Evolutionary conservation across 1,284 basidiomycete genomes (phyloP), one percentile per base, ranked within the genome.

Genomic region (Ustilago cynodontis): DNA sequence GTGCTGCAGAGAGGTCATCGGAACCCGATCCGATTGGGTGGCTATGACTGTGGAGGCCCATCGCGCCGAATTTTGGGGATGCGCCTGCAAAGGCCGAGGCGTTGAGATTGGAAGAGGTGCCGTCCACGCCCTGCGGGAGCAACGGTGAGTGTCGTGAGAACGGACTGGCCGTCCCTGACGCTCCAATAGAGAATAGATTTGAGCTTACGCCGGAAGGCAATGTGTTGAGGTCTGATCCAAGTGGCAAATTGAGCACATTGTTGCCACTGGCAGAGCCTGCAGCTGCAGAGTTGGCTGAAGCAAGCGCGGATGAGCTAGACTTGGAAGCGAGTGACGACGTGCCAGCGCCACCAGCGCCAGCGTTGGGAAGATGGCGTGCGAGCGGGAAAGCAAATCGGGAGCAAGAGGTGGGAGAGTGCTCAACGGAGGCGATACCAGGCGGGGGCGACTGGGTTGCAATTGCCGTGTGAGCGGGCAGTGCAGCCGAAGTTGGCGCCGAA

Each of bases 321-420:
- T 62, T 66, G 28, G 29, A 49, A 3, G 65, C 28, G 22, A 69
- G 41, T 18, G 63, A 55, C 8, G 66, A 45, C 13, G 41, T 41
- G 14, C 47, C 47, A 5, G 24, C 10, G 28, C 24, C 47, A 49
- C 47, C 47, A n/a, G 37, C 47, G 37, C 43, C 65, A 16, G 64
- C 57, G 0, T 54, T 67, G 2, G 73, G 60, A 22, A 68, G 52
- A 7, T 78, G 71, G 13, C 76, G 67, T 24, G 76, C 76, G 20
- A 78, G 62, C 4, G 76, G 76, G 54, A 78, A 78, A 2, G 76
- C 76, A 45, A 78, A 78, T 3, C 76, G 22, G 2, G 76, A 78
- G 11, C 71, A 78, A 29, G 62, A 68, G 2, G 76, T 78, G 1
- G 76, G 76, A 41, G 76, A 78, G 33, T 74, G 76, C 50, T 78